A percentile compares a stretch with the other conserved stretches of the same genome.
These are phyloP conservation scores for Neonectria sp. DNA, from an alignment of 2,329 filamentous ascomycete species.

Conservation along the genomic window DNA sequence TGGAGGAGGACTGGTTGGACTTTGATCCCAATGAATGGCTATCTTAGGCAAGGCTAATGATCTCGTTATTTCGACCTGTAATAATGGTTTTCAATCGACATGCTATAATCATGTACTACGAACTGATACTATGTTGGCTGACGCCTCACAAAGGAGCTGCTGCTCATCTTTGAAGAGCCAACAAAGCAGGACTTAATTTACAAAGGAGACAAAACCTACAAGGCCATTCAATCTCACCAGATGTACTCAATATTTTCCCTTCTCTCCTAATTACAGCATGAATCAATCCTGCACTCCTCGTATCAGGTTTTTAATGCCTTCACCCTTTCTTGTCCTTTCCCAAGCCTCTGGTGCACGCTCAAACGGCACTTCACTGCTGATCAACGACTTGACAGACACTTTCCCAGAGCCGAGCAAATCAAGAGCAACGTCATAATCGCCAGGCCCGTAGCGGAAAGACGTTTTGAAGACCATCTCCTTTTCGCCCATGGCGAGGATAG, in stretches of 20 bases:
- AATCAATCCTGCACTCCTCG: neutral
- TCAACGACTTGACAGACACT: conserved; percentile 84
- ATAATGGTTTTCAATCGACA: too few species aligned
- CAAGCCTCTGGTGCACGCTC: conserved; percentile 78
- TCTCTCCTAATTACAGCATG: neutral
- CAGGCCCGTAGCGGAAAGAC: conserved; percentile 88
- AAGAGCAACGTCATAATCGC: conserved; percentile 89
- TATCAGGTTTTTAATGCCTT: conserved; percentile 80
- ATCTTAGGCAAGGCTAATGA: neutral
- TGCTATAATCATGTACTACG: too few species aligned
- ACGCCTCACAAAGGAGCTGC: too few species aligned
- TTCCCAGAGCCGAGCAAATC: conserved; percentile 79
- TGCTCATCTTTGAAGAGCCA: too few species aligned
- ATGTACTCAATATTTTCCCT: neutral
- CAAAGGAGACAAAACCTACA: too few species aligned
- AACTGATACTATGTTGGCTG: too few species aligned
- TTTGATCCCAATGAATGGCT: conserved; percentile 7
- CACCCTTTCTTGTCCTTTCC: conserved; percentile 85
- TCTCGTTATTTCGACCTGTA: too few species aligned
- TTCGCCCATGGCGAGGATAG: conserved; percentile 85
- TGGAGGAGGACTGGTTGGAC: conserved; percentile 19
- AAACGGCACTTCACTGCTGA: conserved; percentile 84
- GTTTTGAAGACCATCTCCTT: conserved; percentile 91
- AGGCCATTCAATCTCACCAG: too few species aligned
- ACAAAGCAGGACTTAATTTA: too few species aligned